These are phyloP conservation scores for Neolentinus lepideus DNA, from an alignment of 1,284 basidiomycete genomes.

Conservation along the genomic window DNA sequence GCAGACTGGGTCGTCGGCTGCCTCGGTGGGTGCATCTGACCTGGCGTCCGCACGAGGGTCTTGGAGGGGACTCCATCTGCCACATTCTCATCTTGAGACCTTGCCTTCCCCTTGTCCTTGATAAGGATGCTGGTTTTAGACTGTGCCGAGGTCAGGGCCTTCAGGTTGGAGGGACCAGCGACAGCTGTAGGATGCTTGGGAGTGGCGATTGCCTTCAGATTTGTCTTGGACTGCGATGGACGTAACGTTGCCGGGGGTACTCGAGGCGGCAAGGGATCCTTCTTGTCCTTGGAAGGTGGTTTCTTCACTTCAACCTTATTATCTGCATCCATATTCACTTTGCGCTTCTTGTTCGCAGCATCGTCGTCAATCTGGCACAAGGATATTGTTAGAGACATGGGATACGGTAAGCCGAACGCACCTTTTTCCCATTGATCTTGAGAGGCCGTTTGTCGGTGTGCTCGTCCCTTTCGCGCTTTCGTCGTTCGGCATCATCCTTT, in stretches of 20 bases:
- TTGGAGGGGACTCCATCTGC: slow-evolving; percentile 41
- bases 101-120: slow-evolving; percentile 45
- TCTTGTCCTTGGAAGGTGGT: slow-evolving; percentile 38
- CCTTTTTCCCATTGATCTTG: slow-evolving; percentile 50
- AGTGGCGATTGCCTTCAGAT: slow-evolving; percentile 20
- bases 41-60: slow-evolving; percentile 63
- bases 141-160: slow-evolving; percentile 8
- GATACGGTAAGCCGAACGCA: slow-evolving; percentile 16
- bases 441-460: slow-evolving; percentile 56
- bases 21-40: slow-evolving; percentile 56
- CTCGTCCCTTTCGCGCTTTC: slow-evolving; percentile 73
- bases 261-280: slow-evolving; percentile 25
- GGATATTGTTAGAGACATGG: slow-evolving; percentile 3
- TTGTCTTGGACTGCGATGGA: slow-evolving; percentile 16
- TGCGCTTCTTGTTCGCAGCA: slow-evolving; percentile 55
- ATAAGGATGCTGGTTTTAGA: slow-evolving; percentile 8
- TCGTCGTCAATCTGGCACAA: slow-evolving; percentile 46
- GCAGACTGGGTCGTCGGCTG: slow-evolving; percentile 23
- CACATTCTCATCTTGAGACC: slow-evolving; percentile 37
- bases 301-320: slow-evolving; percentile 58
- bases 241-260: slow-evolving; percentile 18
- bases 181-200: slow-evolving; percentile 19
- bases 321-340: slow-evolving; percentile 42
- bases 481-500: slow-evolving; percentile 63
- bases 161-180: slow-evolving; percentile 8